phyloP scores from a whole-genome alignment of 1,284 basidiomycete genomes.

The Amylostereum areolatum region DNA sequence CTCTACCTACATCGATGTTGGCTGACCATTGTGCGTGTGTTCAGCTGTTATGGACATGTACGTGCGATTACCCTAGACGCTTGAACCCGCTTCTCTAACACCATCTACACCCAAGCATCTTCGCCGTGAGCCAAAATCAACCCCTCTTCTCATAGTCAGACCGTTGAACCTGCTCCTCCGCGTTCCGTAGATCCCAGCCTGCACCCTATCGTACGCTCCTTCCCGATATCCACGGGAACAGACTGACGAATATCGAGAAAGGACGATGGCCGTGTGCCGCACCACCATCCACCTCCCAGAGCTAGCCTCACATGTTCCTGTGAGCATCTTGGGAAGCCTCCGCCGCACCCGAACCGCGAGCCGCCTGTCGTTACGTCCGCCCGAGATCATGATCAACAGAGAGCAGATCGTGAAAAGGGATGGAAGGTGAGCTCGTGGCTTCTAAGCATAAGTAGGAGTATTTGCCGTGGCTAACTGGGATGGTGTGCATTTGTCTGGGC shows the following conservation, averaged over 20 bases:
- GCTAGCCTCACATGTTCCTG: constrained; percentile 24
- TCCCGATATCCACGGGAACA: constrained; percentile 53
- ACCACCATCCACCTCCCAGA: constrained; percentile 58
- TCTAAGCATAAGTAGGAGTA: too few species aligned
- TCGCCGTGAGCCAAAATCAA: too few species aligned
- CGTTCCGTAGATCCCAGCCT: too few species aligned
- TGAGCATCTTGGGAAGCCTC: too few species aligned
- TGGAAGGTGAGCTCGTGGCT: too few species aligned
- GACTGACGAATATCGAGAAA: constrained; percentile 45
- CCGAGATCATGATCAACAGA: constrained; percentile 54
- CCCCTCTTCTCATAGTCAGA: too few species aligned
- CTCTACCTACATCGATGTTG: not conserved
- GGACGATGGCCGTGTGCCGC: constrained; percentile 59
- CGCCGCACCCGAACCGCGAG: too few species aligned
- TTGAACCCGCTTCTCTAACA: constrained; percentile 16
- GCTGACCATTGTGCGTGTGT: constrained; percentile 2
- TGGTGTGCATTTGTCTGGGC: too few species aligned
- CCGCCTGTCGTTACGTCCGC: constrained; percentile 45
- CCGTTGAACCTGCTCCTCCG: too few species aligned
- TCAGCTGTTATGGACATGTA: constrained; percentile 64
- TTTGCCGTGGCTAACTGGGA: too few species aligned
- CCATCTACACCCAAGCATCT: too few species aligned
- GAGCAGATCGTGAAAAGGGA: constrained; percentile 55
- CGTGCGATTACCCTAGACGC: constrained; percentile 19
- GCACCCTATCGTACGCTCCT: constrained; percentile 21